phyloP scores from a whole-genome alignment of 208 protist species.

The Trypanosoma grayi region DNA sequence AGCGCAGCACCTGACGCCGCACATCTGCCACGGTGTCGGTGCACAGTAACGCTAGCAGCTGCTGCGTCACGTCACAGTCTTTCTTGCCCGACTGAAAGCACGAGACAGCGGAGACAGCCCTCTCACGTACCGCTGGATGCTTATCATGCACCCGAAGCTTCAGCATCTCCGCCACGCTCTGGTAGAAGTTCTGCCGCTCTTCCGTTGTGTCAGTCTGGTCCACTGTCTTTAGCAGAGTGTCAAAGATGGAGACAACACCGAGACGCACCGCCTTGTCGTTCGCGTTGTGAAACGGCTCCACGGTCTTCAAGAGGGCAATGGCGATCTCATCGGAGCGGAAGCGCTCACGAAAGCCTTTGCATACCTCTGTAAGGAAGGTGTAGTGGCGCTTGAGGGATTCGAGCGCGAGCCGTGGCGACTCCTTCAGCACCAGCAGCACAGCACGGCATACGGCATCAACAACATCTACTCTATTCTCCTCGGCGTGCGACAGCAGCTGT shows the following conservation, averaged over 20 bases:
- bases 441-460: constrained; percentile 47
- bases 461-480: constrained; percentile 9
- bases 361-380: constrained; percentile 66
- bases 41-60: constrained; percentile 81
- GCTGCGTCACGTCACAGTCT: constrained; percentile 85
- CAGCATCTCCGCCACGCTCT: constrained; percentile 69
- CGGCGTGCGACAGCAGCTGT: constrained; percentile 33
- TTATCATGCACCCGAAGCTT: constrained; percentile 82
- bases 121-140: constrained; percentile 65
- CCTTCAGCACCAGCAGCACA: constrained; percentile 69
- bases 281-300: constrained; percentile 79
- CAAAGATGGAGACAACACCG: constrained; percentile 65
- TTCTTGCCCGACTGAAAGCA: constrained; percentile 84
- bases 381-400: constrained; percentile 80
- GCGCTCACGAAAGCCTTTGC: constrained; percentile 58
- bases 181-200: constrained; percentile 83
- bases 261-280: constrained; percentile 81
- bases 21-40: constrained; percentile 79
- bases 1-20: constrained; percentile 69
- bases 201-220: constrained; percentile 78
- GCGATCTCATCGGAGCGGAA: constrained; percentile 55
- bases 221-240: constrained; percentile 69
- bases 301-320: constrained; percentile 46
- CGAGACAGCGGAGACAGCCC: constrained; percentile 56
- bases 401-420: constrained; percentile 56